phyloP scores from a whole-genome alignment of 1,284 basidiomycete genomes.

The Bondarzewia mesenterica region DNA sequence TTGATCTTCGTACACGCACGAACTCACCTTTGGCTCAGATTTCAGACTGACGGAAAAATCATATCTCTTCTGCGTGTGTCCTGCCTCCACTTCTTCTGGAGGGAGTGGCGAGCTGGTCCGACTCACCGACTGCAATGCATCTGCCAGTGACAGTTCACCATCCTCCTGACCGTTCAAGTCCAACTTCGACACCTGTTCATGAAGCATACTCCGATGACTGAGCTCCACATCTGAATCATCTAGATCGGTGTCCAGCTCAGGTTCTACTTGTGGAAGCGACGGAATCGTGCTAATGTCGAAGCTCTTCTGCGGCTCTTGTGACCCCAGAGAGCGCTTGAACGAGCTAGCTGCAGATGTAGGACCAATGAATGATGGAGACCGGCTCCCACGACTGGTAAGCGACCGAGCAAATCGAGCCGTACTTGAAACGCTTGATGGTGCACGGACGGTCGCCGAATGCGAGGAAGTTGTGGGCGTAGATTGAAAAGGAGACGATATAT shows the following conservation, averaged over 20 bases:
- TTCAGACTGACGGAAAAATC: constrained; percentile 58
- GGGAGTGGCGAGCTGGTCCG: constrained; percentile 41
- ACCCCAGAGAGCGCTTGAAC: constrained; percentile 11
- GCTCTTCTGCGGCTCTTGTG: constrained; percentile 5
- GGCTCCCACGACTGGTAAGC: constrained; percentile 28
- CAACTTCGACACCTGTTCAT: constrained; percentile 29
- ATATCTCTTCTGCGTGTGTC: constrained; percentile 26
- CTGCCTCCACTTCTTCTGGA: constrained; percentile 24
- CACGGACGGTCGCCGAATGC: constrained; percentile 35
- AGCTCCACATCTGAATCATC: constrained; percentile 22
- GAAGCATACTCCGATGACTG: constrained; percentile 43
- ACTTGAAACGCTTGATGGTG: constrained; percentile 50
- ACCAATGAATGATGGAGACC: constrained; percentile 12
- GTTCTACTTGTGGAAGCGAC: constrained; percentile 2
- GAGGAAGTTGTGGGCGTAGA: constrained; percentile 54
- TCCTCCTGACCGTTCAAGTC: constrained; percentile 23
- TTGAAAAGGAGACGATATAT: constrained; percentile 38
- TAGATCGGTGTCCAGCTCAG: constrained; percentile 1
- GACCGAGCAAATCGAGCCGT: constrained; percentile 68
- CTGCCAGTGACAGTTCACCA: constrained; percentile 44
- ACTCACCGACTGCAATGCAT: constrained; percentile 54
- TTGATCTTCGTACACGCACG: not conserved
- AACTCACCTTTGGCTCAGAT: constrained; percentile 54
- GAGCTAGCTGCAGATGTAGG: constrained; percentile 15
- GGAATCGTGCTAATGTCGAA: constrained; percentile 16